Conservation (phyloP, 176 grass and related monocot genomes). For the Triticum urartu region DNA sequence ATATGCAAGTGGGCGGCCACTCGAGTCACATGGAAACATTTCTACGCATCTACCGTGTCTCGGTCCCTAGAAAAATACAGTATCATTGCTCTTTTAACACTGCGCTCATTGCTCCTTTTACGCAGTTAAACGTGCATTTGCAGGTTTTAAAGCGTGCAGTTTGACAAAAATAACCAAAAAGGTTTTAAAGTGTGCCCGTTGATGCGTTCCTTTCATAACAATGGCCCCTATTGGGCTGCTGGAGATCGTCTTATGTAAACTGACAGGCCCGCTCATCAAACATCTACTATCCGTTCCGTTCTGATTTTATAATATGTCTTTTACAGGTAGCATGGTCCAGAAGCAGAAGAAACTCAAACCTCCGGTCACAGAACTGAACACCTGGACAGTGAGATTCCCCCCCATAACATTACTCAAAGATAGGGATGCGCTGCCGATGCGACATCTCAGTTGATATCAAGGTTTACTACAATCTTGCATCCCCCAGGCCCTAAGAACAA, state of each 20-base stretch:
- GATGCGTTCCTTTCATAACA: background rate
- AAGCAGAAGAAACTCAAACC: constrained; percentile 6
- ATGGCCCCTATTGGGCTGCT: background rate
- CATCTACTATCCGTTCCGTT: background rate
- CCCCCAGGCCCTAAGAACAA: constrained; percentile 11
- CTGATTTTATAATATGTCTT: background rate
- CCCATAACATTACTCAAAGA: background rate
- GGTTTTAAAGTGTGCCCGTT: too few species aligned
- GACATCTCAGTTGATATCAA: too few species aligned
- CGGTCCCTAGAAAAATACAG: background rate
- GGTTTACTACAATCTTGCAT: constrained; percentile 15
- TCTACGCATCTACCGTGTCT: background rate
- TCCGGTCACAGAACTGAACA: background rate
- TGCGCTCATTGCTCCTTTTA: background rate
- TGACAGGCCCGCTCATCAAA: background rate
- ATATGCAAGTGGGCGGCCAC: background rate
- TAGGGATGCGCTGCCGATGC: too few species aligned
- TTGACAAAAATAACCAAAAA: too few species aligned
- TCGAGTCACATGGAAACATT: background rate
- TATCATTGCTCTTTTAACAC: background rate
- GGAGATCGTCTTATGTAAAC: background rate
- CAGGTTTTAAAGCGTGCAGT: background rate
- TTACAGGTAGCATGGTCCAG: constrained; percentile 9
- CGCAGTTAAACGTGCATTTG: background rate
- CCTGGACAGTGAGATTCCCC: constrained; percentile 26